Evolutionary conservation across 805 yeast genomes (phyloP).

Genomic region (Kazachstania africana): DNA sequence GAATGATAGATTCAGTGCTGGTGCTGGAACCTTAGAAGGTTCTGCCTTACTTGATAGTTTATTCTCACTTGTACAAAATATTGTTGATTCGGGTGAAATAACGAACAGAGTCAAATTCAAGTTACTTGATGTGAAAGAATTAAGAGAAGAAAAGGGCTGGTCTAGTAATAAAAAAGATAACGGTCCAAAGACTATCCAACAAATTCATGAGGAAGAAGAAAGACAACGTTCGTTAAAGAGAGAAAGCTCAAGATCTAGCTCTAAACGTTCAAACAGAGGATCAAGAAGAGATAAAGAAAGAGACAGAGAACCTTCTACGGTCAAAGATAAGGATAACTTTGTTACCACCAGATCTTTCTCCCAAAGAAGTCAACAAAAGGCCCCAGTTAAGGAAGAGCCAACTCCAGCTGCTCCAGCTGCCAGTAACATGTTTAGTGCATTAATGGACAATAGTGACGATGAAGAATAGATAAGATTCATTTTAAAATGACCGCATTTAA

Average conservation of each 20-base stretch:
- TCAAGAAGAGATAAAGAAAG: neutral
- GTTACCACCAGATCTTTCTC: slow-evolving; percentile 23
- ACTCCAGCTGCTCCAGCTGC: slow-evolving; percentile 14
- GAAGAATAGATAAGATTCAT: slow-evolving; percentile 6
- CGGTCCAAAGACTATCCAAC: slow-evolving; percentile 89
- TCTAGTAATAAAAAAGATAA: slow-evolving; percentile 45
- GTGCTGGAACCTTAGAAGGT: slow-evolving; percentile 29
- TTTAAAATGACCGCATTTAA: no score
- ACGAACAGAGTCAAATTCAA: slow-evolving; percentile 76
- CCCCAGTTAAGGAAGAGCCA: slow-evolving; percentile 15
- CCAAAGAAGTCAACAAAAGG: slow-evolving; percentile 17
- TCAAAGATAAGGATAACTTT: slow-evolving; percentile 18
- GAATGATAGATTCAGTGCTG: slow-evolving; percentile 19
- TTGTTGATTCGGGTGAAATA: slow-evolving; percentile 42
- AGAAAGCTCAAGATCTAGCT: slow-evolving; percentile 29
- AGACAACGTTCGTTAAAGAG: slow-evolving; percentile 42
- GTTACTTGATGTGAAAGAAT: slow-evolving; percentile 79
- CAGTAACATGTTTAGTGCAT: slow-evolving; percentile 25
- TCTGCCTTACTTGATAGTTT: slow-evolving; percentile 44
- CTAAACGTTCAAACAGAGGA: slow-evolving; percentile 29
- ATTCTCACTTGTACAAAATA: slow-evolving; percentile 41
- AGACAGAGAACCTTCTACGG: slow-evolving; percentile 6
- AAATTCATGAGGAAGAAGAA: slow-evolving; percentile 80
- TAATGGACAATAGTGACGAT: slow-evolving; percentile 22
- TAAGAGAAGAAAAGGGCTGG: slow-evolving; percentile 58